Base-by-base conservation (phyloP, 2,329 filamentous ascomycete species). In the Cytospora piceicola region DNA sequence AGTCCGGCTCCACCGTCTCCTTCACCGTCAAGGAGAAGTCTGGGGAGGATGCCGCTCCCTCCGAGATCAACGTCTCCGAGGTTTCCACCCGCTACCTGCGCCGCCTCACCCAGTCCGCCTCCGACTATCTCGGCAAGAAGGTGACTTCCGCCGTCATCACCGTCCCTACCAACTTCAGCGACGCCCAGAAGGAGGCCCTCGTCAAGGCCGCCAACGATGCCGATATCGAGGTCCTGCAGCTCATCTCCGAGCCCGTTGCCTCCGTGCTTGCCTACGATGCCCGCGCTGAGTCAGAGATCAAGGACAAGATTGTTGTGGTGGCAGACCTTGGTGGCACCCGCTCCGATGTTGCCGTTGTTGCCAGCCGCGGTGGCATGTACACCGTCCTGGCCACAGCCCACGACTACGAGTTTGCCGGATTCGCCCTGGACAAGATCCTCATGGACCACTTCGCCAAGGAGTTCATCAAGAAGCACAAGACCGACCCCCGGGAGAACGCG, bases 401-500 rank as follows among this genome's bases (percentile, higher is more conserved):
- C 82, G 95, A 99, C 83, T 97, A 96, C 80, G 94, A 98, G 75
- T 91, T 94, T 71, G 89, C 92, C 64, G 95, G 95, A 74, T 85
- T 88, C 42, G 89, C 93, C 71, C 85, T 99, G 65, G 95, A 99
- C 82, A 87, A 95, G 77, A 90, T 94, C 58, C 85, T 99, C 66
- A 91, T 97, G 77, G 94, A 99, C 77, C 90, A 97, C 83, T 97
- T 98, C 73, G 91, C 94, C 72, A 99, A 99, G 85, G 95, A 99
- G 80, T 99, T 99, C 81, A 86, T 95, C 75, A 98, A 99, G 87
- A 97, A 96, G 85, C 88, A 98, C 86, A 90, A 89, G 81, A 87
- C 87, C 65, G 95, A 98, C 78, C 95, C 95, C 27, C 87, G 94
- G 72, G 85, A 89, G 75, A 92, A 95, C 76, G 84, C 89, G 63